These are phyloP conservation scores for Picea glauca DNA, from an alignment of 75 land plant species.

Conservation along the genomic window DNA sequence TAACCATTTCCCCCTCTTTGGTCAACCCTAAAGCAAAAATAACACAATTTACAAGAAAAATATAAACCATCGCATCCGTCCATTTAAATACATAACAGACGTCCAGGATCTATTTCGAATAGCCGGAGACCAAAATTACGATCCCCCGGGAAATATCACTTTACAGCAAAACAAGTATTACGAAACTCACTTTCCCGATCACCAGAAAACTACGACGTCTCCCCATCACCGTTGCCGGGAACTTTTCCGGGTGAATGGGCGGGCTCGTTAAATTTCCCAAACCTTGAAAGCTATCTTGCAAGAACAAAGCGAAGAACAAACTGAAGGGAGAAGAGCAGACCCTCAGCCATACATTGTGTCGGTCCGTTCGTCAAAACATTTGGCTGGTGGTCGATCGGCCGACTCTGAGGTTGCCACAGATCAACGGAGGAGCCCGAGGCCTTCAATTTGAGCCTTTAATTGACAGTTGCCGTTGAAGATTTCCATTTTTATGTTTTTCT, in stretches of 20 bases:
- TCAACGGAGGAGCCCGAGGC: background rate
- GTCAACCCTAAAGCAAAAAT: background rate
- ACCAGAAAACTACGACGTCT: no score
- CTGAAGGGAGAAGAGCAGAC: background rate
- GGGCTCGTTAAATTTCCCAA: no score
- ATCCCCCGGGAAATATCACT: no score
- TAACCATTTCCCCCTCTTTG: background rate
- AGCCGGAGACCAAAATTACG: no score
- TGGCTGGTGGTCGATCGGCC: background rate
- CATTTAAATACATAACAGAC: no score
- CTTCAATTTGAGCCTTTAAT: background rate
- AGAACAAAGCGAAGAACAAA: background rate
- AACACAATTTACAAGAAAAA: background rate
- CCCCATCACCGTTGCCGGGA: no score
- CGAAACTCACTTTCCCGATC: no score
- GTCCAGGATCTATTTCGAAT: no score
- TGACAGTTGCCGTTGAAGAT: background rate
- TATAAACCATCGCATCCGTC: background rate
- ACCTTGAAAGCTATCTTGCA: no score
- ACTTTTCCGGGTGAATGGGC: no score
- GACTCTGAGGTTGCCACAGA: background rate
- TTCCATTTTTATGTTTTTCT: background rate
- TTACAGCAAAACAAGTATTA: no score
- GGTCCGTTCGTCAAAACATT: background rate
- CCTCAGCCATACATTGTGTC: background rate